Base-by-base conservation (phyloP, 306 rosid genomes). In the Trifolium fragiferum region DNA sequence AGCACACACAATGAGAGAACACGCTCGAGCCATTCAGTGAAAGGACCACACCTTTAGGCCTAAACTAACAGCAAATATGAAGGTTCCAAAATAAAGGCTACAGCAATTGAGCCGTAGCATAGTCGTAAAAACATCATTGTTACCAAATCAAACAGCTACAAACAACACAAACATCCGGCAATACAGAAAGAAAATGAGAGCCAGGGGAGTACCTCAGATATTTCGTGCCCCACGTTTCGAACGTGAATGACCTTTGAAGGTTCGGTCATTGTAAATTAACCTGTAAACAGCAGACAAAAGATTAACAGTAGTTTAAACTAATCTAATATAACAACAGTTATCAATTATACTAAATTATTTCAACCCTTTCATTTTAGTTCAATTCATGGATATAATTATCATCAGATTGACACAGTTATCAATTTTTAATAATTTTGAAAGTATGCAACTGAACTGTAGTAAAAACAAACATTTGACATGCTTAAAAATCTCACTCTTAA, bases 171-270 rank as follows among this genome's bases (percentile, higher is more conserved):
- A 67, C 51, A 74, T 1, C 43, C 33, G 32, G 35, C 41, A 59
- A 30, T 60, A 30, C 70, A 83, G 66, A 76, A 59, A 59, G 40
- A 30, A 30, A 30, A 13, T 14, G 41, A 60, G 20, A 60, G 10
- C 2, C 41, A 59, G 20, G 20, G 66, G 72, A 76, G 71, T 77
- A 94, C 98, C 83, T 94, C 96, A 57, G 98, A 87, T 76, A 91
- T 90, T 82, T 94, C 98, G 74, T 88, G 98, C 25, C 97, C 98
- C 63, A 91, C 98, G 58, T 94, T 94, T 61, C 98, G 92, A 81
- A 94, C 94, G 75, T 94, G 98, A 71, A 94, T 87, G 79, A 94
- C 98, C 80, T 94, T 94, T 13, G 98, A 94, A 79, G 98, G 95
- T 70, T 94, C 98, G 58, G 97, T 67, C 98, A 94, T 94, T 58